Evolutionary conservation across 73 alveolate genomes (phyloP), one percentile per base, ranked within the genome.

Genomic region (Blepharisma japonicum): DNA sequence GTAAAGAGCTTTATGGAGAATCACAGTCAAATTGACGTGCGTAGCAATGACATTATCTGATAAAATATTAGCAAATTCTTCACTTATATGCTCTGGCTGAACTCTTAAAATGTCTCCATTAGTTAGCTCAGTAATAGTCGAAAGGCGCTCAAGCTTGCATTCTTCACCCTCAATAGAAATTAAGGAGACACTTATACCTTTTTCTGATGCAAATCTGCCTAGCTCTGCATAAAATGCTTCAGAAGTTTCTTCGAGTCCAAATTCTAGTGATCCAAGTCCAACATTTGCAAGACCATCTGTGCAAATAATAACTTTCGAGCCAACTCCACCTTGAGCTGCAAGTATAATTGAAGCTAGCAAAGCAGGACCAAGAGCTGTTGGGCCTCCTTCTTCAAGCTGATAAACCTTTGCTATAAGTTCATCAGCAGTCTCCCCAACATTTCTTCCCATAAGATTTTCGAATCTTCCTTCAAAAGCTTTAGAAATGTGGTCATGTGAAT

Each of bases 281-380:
- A 86, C 87, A 85, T 95, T 95, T 47, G 99, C 96, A 38, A 95
- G 87, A 0, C 99, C 99, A 87, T 95, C 99, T 55, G 99, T 95
- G 72, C 99, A 95, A 67, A 93, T 71, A 38, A 95, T 87, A 4
- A 95, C 95, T 78, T 71, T 81, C 27, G 98, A 91, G 8, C 99
- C 99, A 48, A 88, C 87, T 74, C 85, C 86, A 23, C 90, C 94
- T 81, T 80, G 77, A 48, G 85, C 83, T 48, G 96, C 94, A 51
- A 91, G 54, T 18, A 91, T 84, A 45, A 93, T 76, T 9, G 97
- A 76, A 55, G 94, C 79, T 6, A 91, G 78, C 25, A 91, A 84
- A 9, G 97, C 98, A 11, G 99, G 98, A 7, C 98, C 99, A 49
- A 95, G 77, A 45, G 99, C 99, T 18, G 99, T 95, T 8, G 94